Conservation (phyloP, 2,329 filamentous ascomycete species). For the Aspergillus sp. region DNA sequence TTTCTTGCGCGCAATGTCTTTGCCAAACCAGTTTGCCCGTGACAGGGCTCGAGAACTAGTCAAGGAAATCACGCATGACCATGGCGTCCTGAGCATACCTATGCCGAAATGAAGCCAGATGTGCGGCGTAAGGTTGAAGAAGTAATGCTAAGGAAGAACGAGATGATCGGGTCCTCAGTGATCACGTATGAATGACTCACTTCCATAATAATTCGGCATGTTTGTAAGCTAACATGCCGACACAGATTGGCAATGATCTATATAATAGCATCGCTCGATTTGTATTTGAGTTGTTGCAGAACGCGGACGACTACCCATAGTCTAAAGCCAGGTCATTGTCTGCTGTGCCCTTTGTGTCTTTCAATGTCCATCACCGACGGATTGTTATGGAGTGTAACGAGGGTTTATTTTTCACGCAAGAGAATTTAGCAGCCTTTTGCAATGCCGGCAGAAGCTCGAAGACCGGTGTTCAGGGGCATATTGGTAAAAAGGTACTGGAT, state of each 20-base stretch:
- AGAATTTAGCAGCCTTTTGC: constrained; percentile 35
- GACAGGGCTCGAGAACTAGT: constrained; percentile 6
- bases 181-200: constrained; percentile 3
- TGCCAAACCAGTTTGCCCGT: not conserved
- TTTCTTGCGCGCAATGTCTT: not conserved
- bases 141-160: constrained; percentile 6
- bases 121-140: constrained; percentile 4
- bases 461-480: constrained; percentile 18
- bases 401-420: constrained; percentile 31
- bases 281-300: constrained; percentile 34
- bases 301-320: constrained; percentile 38
- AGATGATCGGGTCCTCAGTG: constrained; percentile 8
- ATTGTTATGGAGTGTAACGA: constrained; percentile 42
- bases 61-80: constrained; percentile 1
- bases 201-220: not conserved
- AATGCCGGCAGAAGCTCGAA: constrained; percentile 32
- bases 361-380: constrained; percentile 12
- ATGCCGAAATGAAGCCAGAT: constrained; percentile 1
- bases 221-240: not conserved
- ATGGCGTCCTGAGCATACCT: constrained; percentile 4
- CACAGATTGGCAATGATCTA: constrained; percentile 12
- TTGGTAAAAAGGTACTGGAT: constrained; percentile 32
- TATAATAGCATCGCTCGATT: constrained; percentile 19
- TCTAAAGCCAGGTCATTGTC: constrained; percentile 1
- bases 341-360: constrained; percentile 13